These are phyloP conservation scores for Fusarium hainanense DNA, from an alignment of 2,329 filamentous ascomycete species.

Conservation along the genomic window DNA sequence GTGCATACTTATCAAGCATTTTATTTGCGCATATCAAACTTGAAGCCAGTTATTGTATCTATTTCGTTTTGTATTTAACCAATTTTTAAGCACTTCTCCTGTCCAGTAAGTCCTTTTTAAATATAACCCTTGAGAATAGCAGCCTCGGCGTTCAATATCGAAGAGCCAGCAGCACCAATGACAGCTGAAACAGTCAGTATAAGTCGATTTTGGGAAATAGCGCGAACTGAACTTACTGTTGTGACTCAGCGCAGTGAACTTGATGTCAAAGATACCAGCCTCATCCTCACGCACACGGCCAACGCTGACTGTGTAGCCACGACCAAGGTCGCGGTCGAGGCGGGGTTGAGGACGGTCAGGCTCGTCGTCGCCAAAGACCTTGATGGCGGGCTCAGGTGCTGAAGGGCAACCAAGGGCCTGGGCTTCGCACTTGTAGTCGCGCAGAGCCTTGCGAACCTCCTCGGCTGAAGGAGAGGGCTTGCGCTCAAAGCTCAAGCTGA, in stretches of 20 bases:
- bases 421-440: conserved; percentile 83
- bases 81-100: conserved; percentile 3
- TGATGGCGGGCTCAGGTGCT: conserved; percentile 83
- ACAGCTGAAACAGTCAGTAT: conserved; percentile 66
- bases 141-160: conserved; percentile 93
- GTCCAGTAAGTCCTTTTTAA: conserved; percentile 51
- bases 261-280: conserved; percentile 90
- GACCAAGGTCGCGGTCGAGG: conserved; percentile 85
- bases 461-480: conserved; percentile 79
- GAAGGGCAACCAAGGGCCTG: conserved; percentile 87
- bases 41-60: conserved; percentile 2
- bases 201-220: background rate
- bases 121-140: conserved; percentile 89
- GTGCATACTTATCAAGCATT: background rate
- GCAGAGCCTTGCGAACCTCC: conserved; percentile 81
- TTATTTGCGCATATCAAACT: background rate
- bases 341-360: conserved; percentile 90
- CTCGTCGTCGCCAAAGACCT: conserved; percentile 80
- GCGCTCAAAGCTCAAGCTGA: conserved; percentile 84
- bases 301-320: conserved; percentile 91
- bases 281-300: conserved; percentile 88
- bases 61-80: conserved; percentile 1
- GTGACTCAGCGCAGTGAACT: conserved; percentile 93
- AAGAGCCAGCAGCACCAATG: conserved; percentile 95
- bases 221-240: conserved; percentile 62